Base-by-base conservation (phyloP, 140 eudicot species). In the Flaveria floridana region DNA sequence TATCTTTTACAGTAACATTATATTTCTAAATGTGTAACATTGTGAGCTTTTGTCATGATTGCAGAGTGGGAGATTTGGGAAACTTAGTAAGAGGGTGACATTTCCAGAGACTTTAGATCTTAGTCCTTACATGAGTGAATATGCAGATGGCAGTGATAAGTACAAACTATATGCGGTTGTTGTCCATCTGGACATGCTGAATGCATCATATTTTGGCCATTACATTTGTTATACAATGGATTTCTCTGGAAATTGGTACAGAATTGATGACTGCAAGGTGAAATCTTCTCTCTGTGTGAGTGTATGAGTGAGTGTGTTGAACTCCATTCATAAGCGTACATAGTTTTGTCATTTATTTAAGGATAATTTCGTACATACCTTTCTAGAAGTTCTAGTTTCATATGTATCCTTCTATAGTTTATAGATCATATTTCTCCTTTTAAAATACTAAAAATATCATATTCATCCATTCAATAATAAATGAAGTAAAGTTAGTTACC, bases 51-150 rank as follows among this genome's bases (percentile, higher is more conserved):
- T 57, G 20, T 19, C 68, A 37, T 57, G 56, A 58, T 34, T 80
- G 64, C 91, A 93, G 98, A 83, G 91, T 74, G 98, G 98, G 66
- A 88, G 95, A 73, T 93, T 87, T 76, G 98, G 98, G 55, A 93
- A 93, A 77, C 87, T 93, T 50, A 89, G 89, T 73, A 93, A 90
- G 79, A 81, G 86, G 79, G 89, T 93, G 74, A 83, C 84, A 23
- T 93, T 93, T 62, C 98, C 96, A 0, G 98, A 87, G 76, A 83
- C 83, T 21, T 72, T 93, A 69, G 88, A 89, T 84, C 88, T 93
- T 63, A 80, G 85, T 72, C 84, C 93, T 23, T 93, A 93, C 84
- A 87, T 87, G 93, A 90, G 93, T 77, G 95, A 82, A 66, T 68
- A 68, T 28, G 88, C 75, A 63, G 87, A 88, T 78, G 84, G 83